These are phyloP conservation scores for Solanum sitiens DNA, from an alignment of 257 asterid species.

Conservation along the genomic window DNA sequence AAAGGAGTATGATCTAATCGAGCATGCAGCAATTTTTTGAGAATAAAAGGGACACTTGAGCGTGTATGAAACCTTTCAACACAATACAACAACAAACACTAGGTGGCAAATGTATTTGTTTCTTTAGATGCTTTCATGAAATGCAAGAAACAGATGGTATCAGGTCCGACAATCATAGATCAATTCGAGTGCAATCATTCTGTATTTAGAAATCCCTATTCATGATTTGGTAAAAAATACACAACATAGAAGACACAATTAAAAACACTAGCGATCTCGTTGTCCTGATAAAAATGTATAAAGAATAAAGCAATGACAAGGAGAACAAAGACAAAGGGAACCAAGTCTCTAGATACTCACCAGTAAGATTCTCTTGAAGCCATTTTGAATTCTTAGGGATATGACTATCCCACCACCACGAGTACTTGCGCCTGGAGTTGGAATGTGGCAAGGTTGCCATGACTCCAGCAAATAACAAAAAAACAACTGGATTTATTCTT, in stretches of 20 bases:
- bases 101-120: neutral
- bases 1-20: neutral
- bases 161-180: neutral
- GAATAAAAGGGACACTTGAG: neutral
- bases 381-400: constrained; percentile 93
- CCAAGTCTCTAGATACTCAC: constrained; percentile 16
- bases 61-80: neutral
- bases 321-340: neutral
- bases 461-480: constrained; percentile 34
- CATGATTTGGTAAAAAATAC: neutral
- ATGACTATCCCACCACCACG: constrained; percentile 99
- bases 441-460: constrained; percentile 57
- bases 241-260: neutral
- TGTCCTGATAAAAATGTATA: neutral
- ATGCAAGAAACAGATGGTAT: neutral
- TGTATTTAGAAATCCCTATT: neutral
- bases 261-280: neutral
- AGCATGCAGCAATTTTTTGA: neutral
- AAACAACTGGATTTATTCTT: constrained; percentile 19
- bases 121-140: neutral
- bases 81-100: neutral
- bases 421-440: constrained; percentile 62
- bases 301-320: neutral
- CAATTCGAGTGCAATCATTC: neutral
- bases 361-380: constrained; percentile 93